Base-by-base conservation (phyloP, 257 asterid species). In the Solanum habrochaites region DNA sequence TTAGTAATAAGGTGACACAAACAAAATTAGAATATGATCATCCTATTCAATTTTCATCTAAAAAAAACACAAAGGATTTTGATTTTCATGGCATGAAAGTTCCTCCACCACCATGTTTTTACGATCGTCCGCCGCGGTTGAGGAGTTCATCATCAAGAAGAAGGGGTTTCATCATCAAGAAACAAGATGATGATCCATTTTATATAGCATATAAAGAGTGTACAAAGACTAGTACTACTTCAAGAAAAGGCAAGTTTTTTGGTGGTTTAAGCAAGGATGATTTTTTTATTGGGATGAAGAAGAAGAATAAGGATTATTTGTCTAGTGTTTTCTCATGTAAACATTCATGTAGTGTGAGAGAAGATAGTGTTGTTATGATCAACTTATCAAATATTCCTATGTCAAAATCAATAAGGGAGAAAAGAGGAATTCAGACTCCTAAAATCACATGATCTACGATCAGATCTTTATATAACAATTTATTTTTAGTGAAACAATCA, bases 161-260 rank as follows among this genome's bases (percentile, higher is more conserved):
- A 90, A 93, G 89, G 87, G 93, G 92, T 31, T 52, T 84, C 13
- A 90, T 83, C 11, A 90, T 83, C 11, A 90, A 81, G 87, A 92
- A 87, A 89, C 15, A 85, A 47, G 88, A 49, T 3, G 94, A 95
- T 25, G 99, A 96, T 82, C 99, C 99, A 8, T 96, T 96, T 80
- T 87, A 93, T 32, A 90, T 91, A 23, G 98, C 99, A 21, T 92
- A 90, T 45, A 91, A 88, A 88, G 98, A 96, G 92, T 95, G 95
- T 62, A 96, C 99, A 1, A 94, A 93, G 91, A 91, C 35, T 66
- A 66, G 45, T 70, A 35, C 92, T 16, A 20, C 93, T 85, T 64
- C 83, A 8, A 89, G 25, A 67, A 91, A 91, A 42, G 93, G 90
- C 11, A 92, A 88, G 88, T 15, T 39, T 37, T 14, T 21, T 7